These are phyloP conservation scores for Rhizodiscina lignyota DNA, from an alignment of 495 filamentous ascomycete species.

Conservation along the genomic window DNA sequence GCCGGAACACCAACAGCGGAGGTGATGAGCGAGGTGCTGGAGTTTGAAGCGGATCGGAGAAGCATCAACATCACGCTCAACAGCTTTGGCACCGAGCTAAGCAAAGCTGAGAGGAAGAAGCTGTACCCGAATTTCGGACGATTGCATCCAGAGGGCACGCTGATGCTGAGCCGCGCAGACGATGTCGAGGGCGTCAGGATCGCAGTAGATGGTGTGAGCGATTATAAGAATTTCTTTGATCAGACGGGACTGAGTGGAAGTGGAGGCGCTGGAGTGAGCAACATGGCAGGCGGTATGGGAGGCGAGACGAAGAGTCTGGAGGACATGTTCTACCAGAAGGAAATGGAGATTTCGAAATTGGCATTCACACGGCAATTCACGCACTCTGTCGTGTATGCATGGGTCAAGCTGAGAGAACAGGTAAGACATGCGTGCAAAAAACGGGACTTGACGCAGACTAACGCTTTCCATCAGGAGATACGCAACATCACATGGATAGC, in stretches of 20 bases:
- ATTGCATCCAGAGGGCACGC: constrained; percentile 82
- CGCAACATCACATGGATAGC: constrained; percentile 99
- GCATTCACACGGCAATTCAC: constrained; percentile 96
- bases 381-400: constrained; percentile 86
- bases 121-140: constrained; percentile 83
- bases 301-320: constrained; percentile 78
- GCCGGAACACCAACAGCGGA: constrained; percentile 77
- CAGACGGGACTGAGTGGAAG: constrained; percentile 72
- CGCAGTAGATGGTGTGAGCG: constrained; percentile 76
- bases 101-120: constrained; percentile 86
- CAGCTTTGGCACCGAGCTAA: constrained; percentile 94
- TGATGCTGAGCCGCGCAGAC: constrained; percentile 90
- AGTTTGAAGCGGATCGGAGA: constrained; percentile 90
- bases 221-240: constrained; percentile 93
- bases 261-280: constrained; percentile 47
- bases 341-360: constrained; percentile 93
- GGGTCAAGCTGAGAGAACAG: constrained; percentile 96
- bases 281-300: constrained; percentile 58
- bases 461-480: constrained; percentile 65
- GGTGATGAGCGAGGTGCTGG: constrained; percentile 84
- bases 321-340: constrained; percentile 96
- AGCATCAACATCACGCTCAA: constrained; percentile 99
- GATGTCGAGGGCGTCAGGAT: constrained; percentile 86
- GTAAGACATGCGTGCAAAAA: constrained; percentile 33
- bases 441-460: neutral